phyloP scores from a whole-genome alignment of 140 eudicot species.

The Stevia rebaudiana region DNA sequence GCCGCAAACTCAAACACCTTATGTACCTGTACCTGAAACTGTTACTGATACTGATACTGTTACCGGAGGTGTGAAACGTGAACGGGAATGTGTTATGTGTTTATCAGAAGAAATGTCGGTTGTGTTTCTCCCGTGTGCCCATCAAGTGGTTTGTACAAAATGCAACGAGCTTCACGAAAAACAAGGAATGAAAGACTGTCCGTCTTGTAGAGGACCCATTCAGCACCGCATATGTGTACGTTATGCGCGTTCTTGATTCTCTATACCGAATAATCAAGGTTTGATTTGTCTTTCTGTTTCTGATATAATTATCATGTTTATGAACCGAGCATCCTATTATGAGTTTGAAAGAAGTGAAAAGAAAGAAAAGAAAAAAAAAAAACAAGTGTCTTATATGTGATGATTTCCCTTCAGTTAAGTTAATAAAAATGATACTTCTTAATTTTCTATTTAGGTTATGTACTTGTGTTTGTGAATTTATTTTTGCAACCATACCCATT shows the following conservation, averaged over 20 bases:
- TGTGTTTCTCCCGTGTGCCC: conserved; percentile 88
- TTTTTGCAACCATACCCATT: too few relatives aligned
- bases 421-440: not conserved
- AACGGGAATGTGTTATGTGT: conserved; percentile 91
- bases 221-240: conserved; percentile 58
- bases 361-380: conserved; percentile 8
- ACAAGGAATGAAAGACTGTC: conserved; percentile 92
- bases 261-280: conserved; percentile 6
- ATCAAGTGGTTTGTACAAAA: conserved; percentile 70
- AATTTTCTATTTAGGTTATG: not conserved
- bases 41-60: not conserved
- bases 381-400: conserved; percentile 15
- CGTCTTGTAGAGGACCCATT: conserved; percentile 77
- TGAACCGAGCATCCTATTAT: conserved; percentile 15
- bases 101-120: conserved; percentile 89
- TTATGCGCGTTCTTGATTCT: conserved; percentile 46
- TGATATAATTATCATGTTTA: conserved; percentile 12
- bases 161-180: conserved; percentile 91
- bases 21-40: conserved; percentile 20
- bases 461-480: not conserved
- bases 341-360: conserved; percentile 19
- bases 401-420: conserved; percentile 6
- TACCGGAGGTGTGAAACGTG: conserved; percentile 67
- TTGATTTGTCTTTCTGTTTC: conserved; percentile 1
- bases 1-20: conserved; percentile 15